Percentiles rank a stretch among this genome's conserved stretches.
Evolutionary conservation across 495 filamentous ascomycete species (phyloP).

Genomic region (Penicillium macrosclerotiorum): DNA sequence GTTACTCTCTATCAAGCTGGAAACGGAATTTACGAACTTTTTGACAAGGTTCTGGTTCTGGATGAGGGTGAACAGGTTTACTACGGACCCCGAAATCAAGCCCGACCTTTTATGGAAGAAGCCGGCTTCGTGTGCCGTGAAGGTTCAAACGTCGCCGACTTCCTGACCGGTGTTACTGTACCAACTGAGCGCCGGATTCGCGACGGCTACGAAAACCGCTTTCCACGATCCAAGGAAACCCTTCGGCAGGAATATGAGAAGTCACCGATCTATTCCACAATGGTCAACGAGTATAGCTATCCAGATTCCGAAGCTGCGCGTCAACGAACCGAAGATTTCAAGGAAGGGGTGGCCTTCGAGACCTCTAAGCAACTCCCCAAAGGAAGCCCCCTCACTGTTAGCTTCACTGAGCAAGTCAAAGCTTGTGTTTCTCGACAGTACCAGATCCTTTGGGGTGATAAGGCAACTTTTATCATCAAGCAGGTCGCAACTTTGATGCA

Average conservation of each 20-base stretch:
- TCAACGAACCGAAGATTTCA: constrained; percentile 47
- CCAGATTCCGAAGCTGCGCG: constrained; percentile 42
- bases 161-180: constrained; percentile 71
- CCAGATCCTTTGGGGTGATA: constrained; percentile 60
- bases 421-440: constrained; percentile 54
- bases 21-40: constrained; percentile 59
- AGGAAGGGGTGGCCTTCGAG: constrained; percentile 43
- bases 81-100: constrained; percentile 56
- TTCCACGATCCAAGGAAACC: constrained; percentile 46
- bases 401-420: constrained; percentile 56
- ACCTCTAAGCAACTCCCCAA: constrained; percentile 36
- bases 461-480: constrained; percentile 59
- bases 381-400: constrained; percentile 55
- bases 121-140: constrained; percentile 64
- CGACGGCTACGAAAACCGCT: constrained; percentile 47
- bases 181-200: constrained; percentile 61
- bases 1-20: constrained; percentile 62
- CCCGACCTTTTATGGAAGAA: constrained; percentile 64
- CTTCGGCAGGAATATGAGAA: constrained; percentile 40
- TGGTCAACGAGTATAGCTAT: constrained; percentile 50
- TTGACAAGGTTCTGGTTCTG: constrained; percentile 69
- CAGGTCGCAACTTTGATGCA: constrained; percentile 44
- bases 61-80: constrained; percentile 63
- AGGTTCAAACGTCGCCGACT: constrained; percentile 67
- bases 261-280: constrained; percentile 30